Base-by-base conservation (phyloP, 225 moss, liverwort and hornwort genomes). In the Sphagnum contortum region DNA sequence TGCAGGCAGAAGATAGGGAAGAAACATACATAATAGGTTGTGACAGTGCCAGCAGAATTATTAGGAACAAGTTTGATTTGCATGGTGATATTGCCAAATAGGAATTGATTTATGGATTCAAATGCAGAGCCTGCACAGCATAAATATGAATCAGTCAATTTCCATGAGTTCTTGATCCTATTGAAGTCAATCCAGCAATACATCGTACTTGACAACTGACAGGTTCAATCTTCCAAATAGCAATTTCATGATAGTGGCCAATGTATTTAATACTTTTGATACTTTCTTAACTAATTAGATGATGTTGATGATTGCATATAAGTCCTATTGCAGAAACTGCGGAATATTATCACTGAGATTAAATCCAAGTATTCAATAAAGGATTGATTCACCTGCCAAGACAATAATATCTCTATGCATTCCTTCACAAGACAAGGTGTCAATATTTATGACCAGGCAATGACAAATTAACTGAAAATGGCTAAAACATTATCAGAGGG, bases 61-160 rank as follows among this genome's bases (percentile, higher is more conserved):
- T 70, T 69, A 9, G 77, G 84, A 29, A 84, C 80, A 14, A 84
- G 77, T 71, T 84, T 84, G 68, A 84, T 78, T 52, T 84, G 80
- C 80, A 84, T 84, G 65, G 77, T 84, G 57, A 84, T 80, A 71
- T 67, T 75, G 57, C 84, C 84, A 48, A 80, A 84, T 45, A 84
- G 75, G 62, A 73, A 84, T 71, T 6, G 71, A 8, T 77, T 52
- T 46, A 77, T 80, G 44, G 84, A 84, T 68, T 63, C 77, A 47
- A 80, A 84, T 64, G 80, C 84, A 45, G 84, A 77, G 59, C 84
- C 80, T 84, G 57, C 62, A 46, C 57, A 29, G 29, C 29, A 29
- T 29, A 29, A 29, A 29, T 29, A 29, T 29, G 48, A 49, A 54
- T 9, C 59, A 14, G 9, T 50, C n/a, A 47, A 58, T 46, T 45